A percentile compares a stretch with the other conserved stretches of the same genome.
These are phyloP conservation scores for Podospora pseudocomata DNA, from an alignment of 495 filamentous ascomycete genomes.

Conservation along the genomic window DNA sequence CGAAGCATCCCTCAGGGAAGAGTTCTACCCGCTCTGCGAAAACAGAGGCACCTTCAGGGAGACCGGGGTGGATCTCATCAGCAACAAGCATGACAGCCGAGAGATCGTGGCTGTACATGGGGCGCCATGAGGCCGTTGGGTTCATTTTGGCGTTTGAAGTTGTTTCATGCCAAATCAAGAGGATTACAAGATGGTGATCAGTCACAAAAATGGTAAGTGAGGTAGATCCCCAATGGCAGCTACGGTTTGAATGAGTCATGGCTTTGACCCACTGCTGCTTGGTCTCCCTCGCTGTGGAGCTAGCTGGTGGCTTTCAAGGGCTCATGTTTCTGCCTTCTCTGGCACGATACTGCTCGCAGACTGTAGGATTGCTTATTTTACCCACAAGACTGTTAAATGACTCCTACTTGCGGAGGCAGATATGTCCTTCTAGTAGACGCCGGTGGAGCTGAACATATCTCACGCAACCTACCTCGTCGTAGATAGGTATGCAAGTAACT, in stretches of 20 bases:
- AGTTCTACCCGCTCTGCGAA: conserved; percentile 32
- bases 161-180: too few relatives aligned
- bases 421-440: too few relatives aligned
- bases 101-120: conserved; percentile 23
- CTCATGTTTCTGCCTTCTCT: too few relatives aligned
- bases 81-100: conserved; percentile 24
- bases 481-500: too few relatives aligned
- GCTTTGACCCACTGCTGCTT: not conserved
- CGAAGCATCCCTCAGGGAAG: conserved; percentile 35
- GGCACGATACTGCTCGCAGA: too few relatives aligned
- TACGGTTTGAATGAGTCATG: not conserved
- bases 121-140: conserved; percentile 23
- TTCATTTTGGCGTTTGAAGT: not conserved
- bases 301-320: not conserved
- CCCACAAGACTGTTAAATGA: too few relatives aligned
- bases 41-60: conserved; percentile 30
- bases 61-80: conserved; percentile 25
- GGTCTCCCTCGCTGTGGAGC: not conserved
- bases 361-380: too few relatives aligned
- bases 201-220: too few relatives aligned
- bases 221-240: not conserved
- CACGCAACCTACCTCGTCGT: too few relatives aligned
- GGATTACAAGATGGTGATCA: too few relatives aligned
- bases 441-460: too few relatives aligned
- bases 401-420: too few relatives aligned